Evolutionary conservation across 2,329 filamentous ascomycete species (phyloP).

Genomic region (Metarhizium sp.): DNA sequence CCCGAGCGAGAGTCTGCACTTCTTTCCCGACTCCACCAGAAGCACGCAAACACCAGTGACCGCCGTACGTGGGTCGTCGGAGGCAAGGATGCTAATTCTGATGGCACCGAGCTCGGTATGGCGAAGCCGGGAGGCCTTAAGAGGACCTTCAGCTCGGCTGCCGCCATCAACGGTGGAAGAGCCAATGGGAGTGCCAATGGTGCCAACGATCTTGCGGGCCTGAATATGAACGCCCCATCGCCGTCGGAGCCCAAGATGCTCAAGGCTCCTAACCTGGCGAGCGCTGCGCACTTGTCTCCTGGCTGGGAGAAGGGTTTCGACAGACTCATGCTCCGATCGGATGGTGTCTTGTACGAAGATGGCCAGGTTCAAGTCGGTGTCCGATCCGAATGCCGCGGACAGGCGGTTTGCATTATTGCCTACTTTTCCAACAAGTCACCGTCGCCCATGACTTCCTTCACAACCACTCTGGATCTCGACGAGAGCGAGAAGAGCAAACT

Average conservation of each 20-base stretch:
- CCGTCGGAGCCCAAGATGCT: constrained; percentile 46
- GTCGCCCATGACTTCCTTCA: constrained; percentile 78
- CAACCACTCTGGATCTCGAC: constrained; percentile 83
- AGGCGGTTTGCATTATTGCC: constrained; percentile 88
- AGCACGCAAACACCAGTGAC: constrained; percentile 85
- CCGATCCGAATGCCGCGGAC: constrained; percentile 88
- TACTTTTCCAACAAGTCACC: constrained; percentile 96
- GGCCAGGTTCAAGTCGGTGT: constrained; percentile 87
- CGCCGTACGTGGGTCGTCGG: constrained; percentile 98
- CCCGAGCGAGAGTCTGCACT: constrained; percentile 89
- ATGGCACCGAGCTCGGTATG: constrained; percentile 69
- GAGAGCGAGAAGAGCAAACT: constrained; percentile 54
- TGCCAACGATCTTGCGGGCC: constrained; percentile 62
- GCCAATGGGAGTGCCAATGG: constrained; percentile 36
- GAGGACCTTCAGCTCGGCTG: constrained; percentile 66
- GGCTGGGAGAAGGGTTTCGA: constrained; percentile 92
- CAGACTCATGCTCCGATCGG: constrained; percentile 64
- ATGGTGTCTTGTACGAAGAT: constrained; percentile 92
- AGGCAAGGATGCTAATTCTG: constrained; percentile 84
- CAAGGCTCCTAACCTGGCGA: constrained; percentile 77
- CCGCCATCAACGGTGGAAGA: constrained; percentile 35
- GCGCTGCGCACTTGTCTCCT: constrained; percentile 83
- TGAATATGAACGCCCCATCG: constrained; percentile 63
- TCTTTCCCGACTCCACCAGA: constrained; percentile 86
- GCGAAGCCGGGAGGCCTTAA: constrained; percentile 75